These are phyloP conservation scores for Kregervanrija fluxuum DNA, from an alignment of 805 yeast genomes.

Conservation along the genomic window DNA sequence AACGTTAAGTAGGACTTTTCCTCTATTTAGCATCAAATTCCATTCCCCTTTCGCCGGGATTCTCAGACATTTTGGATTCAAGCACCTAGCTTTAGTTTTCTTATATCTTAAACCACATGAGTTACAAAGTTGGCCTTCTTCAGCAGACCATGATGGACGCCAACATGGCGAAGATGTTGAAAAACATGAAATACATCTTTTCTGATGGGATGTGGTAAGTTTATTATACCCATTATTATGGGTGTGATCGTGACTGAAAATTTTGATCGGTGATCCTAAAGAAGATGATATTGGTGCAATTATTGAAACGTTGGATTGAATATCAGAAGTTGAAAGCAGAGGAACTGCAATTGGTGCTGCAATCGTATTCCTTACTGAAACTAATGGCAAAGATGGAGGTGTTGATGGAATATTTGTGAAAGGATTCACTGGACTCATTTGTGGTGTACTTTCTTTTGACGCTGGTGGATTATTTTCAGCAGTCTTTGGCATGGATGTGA, in stretches of 20 bases:
- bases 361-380: no score
- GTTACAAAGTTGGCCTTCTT: slow-evolving; percentile 93
- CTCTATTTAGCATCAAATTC: slow-evolving; percentile 76
- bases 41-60: slow-evolving; percentile 97
- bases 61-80: slow-evolving; percentile 65
- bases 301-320: no score
- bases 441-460: slow-evolving; percentile 7
- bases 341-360: no score
- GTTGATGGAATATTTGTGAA: background rate
- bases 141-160: slow-evolving; percentile 93
- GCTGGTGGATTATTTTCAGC: slow-evolving; percentile 6
- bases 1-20: slow-evolving; percentile 30
- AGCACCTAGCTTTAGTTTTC: slow-evolving; percentile 88
- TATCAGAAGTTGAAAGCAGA: no score
- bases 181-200: slow-evolving; percentile 86
- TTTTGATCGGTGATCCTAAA: background rate
- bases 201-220: slow-evolving; percentile 10
- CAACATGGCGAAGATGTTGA: slow-evolving; percentile 93
- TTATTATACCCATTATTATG: background rate
- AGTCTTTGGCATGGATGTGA: slow-evolving; percentile 4
- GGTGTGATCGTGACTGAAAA: background rate
- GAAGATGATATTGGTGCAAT: background rate
- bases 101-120: slow-evolving; percentile 94
- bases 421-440: background rate
- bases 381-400: no score